A percentile compares a stretch with the other conserved stretches of the same genome.
Evolutionary conservation across 768 basidiomycete species (phyloP).

Genomic region (Tylopilus rubrobrunneus): DNA sequence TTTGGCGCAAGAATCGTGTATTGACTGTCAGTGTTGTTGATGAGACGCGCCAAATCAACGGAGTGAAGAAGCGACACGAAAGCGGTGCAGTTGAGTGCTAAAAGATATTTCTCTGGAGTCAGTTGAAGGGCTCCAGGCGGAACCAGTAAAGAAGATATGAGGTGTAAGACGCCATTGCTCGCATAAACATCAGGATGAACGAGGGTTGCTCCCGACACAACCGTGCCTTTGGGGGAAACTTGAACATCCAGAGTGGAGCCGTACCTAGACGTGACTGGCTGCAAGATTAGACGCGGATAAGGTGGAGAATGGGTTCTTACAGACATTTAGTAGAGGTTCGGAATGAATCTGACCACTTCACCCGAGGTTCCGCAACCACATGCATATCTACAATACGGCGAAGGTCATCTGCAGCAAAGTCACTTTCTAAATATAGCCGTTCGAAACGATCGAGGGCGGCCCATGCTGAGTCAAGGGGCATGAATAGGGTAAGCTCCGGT

Average conservation of each 20-base stretch:
- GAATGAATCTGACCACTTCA: constrained; percentile 68
- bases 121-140: constrained; percentile 71
- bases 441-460: constrained; percentile 71
- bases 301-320: constrained; percentile 20
- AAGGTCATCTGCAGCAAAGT: constrained; percentile 80
- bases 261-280: constrained; percentile 63
- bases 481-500: constrained; percentile 79
- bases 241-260: constrained; percentile 63
- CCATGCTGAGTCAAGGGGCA: constrained; percentile 86
- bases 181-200: constrained; percentile 84
- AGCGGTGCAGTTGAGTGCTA: constrained; percentile 85
- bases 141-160: constrained; percentile 78
- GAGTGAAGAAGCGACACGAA: constrained; percentile 89
- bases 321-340: constrained; percentile 48
- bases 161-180: constrained; percentile 92
- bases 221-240: constrained; percentile 50
- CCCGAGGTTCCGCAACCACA: constrained; percentile 53
- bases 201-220: constrained; percentile 55
- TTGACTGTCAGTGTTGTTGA: constrained; percentile 63
- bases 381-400: constrained; percentile 76
- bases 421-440: constrained; percentile 83
- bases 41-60: constrained; percentile 64
- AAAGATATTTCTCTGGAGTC: constrained; percentile 93
- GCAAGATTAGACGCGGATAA: constrained; percentile 13
- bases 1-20: constrained; percentile 91